Evolutionary conservation across 805 yeast species (phyloP).

Genomic region (Wickerhamomyces silvicola): DNA sequence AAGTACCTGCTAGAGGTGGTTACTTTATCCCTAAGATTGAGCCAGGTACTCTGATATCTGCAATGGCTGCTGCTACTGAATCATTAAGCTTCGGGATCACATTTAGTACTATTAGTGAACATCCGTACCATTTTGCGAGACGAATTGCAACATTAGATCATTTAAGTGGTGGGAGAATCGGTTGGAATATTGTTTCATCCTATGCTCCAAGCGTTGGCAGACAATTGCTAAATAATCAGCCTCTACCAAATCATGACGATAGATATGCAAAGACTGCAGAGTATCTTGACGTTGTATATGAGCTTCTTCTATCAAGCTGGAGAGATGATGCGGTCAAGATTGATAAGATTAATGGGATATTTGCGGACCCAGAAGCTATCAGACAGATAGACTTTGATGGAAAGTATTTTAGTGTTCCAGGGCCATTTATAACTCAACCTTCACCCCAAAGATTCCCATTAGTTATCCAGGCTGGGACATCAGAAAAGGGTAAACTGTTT

Average conservation of each 20-base stretch:
- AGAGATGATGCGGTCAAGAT: conserved; percentile 27
- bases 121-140: conserved; percentile 33
- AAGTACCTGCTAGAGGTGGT: conserved; percentile 26
- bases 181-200: conserved; percentile 43
- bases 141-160: conserved; percentile 31
- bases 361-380: conserved; percentile 27
- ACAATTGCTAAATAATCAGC: conserved; percentile 26
- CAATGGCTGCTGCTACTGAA: conserved; percentile 35
- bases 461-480: conserved; percentile 38
- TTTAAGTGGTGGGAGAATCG: conserved; percentile 36
- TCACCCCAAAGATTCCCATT: conserved; percentile 39
- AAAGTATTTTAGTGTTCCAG: conserved; percentile 32
- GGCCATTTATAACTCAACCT: conserved; percentile 33
- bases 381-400: conserved; percentile 33
- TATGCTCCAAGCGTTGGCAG: conserved; percentile 37
- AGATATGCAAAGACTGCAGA: conserved; percentile 35
- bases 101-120: conserved; percentile 36
- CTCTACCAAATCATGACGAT: conserved; percentile 31
- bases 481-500: conserved; percentile 31
- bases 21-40: conserved; percentile 26
- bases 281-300: conserved; percentile 32
- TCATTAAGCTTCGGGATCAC: conserved; percentile 36
- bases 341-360: conserved; percentile 23
- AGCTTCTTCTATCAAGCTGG: conserved; percentile 34
- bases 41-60: conserved; percentile 28